A percentile compares a stretch with the other conserved stretches of the same genome.
These are phyloP conservation scores for Actinomucor elegans DNA, from an alignment of 371 early-diverging fungal species.

Conservation along the genomic window DNA sequence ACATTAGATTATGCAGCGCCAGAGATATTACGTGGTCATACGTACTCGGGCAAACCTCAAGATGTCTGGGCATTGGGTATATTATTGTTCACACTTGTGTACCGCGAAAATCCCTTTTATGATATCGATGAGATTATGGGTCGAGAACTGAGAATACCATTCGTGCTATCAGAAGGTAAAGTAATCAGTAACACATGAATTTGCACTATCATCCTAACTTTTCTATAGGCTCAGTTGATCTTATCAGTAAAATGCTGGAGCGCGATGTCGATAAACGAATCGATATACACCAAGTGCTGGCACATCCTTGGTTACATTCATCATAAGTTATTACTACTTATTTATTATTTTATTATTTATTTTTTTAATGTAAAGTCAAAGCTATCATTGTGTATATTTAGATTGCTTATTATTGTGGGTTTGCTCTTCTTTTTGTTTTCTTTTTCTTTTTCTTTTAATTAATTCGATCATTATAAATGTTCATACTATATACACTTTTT, in stretches of 20 bases:
- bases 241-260: constrained; percentile 55
- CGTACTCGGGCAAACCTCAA: constrained; percentile 74
- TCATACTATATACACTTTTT: no score
- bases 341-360: no score
- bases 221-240: constrained; percentile 49
- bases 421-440: no score
- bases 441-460: no score
- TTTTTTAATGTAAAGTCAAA: no score
- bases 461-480: no score
- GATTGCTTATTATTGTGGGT: no score
- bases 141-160: constrained; percentile 66
- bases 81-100: constrained; percentile 78
- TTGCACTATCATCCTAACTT: not conserved
- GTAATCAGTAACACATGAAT: not conserved
- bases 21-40: constrained; percentile 68
- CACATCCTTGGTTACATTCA: constrained; percentile 55
- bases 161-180: constrained; percentile 63
- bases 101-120: constrained; percentile 82
- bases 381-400: no score
- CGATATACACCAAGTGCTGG: constrained; percentile 54
- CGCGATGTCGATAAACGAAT: constrained; percentile 54
- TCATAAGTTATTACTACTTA: not conserved
- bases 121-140: constrained; percentile 73
- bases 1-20: constrained; percentile 77
- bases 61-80: constrained; percentile 88